These are phyloP conservation scores for Pleurotus pulmonarius DNA, from an alignment of 768 basidiomycete species.

Conservation along the genomic window DNA sequence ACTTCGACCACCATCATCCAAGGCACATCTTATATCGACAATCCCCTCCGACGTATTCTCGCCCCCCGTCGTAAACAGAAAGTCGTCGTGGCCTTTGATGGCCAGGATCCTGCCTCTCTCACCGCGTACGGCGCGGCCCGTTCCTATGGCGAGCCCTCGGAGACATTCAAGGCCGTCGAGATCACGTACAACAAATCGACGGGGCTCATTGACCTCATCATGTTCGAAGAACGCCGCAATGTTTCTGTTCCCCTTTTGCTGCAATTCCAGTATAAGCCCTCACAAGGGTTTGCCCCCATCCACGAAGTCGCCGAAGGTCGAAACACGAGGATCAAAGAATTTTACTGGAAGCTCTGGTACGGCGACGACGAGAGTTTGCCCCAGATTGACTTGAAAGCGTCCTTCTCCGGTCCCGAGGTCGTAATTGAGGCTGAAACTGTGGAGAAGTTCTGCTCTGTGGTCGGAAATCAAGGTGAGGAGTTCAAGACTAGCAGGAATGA, in stretches of 20 bases:
- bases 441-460: constrained; percentile 87
- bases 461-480: constrained; percentile 88
- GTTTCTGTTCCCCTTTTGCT: constrained; percentile 77
- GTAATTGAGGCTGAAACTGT: constrained; percentile 72
- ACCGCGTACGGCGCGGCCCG: constrained; percentile 76
- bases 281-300: constrained; percentile 87
- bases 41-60: constrained; percentile 85
- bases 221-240: constrained; percentile 81
- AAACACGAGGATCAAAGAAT: constrained; percentile 90
- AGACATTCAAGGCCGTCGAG: constrained; percentile 80
- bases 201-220: constrained; percentile 60
- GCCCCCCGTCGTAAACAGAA: constrained; percentile 78
- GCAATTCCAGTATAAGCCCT: constrained; percentile 83
- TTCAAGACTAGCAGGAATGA: constrained; percentile 78
- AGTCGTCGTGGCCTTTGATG: constrained; percentile 54
- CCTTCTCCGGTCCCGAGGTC: constrained; percentile 85
- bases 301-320: constrained; percentile 83
- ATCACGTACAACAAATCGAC: constrained; percentile 54
- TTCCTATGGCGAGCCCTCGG: constrained; percentile 69
- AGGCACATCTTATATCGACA: constrained; percentile 80
- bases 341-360: constrained; percentile 99
- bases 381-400: constrained; percentile 73
- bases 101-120: constrained; percentile 52
- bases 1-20: constrained; percentile 83
- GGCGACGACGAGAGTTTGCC: constrained; percentile 80